phyloP scores from a whole-genome alignment of 2,329 filamentous ascomycete species.

The Diaporthe sp. region DNA sequence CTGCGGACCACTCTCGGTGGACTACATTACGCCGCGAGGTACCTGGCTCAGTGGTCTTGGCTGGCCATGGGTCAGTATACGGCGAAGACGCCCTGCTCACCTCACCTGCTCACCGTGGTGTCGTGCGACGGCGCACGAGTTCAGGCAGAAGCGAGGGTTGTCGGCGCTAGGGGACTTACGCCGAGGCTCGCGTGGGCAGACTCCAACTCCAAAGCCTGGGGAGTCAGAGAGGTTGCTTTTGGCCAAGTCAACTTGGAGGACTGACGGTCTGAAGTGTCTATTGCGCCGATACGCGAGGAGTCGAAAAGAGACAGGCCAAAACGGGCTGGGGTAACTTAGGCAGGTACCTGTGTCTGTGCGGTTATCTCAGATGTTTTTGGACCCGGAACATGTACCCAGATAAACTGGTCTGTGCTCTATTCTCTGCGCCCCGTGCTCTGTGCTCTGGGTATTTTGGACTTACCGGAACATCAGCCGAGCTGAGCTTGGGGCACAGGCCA shows the following conservation, averaged over 20 bases:
- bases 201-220: background rate
- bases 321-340: background rate
- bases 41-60: background rate
- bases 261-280: background rate
- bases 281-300: background rate
- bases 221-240: background rate
- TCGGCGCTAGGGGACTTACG: background rate
- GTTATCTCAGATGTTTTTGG: background rate
- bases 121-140: constrained; percentile 26
- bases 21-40: background rate
- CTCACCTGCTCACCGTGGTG: constrained; percentile 28
- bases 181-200: background rate
- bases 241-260: background rate
- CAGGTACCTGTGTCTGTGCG: constrained; percentile 8
- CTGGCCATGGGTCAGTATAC: background rate
- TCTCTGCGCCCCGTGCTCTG: background rate
- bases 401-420: background rate
- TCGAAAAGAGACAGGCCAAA: background rate
- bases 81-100: background rate
- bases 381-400: background rate
- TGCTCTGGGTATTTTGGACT: constrained; percentile 14
- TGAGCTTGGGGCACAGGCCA: constrained; percentile 31
- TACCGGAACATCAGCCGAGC: constrained; percentile 35
- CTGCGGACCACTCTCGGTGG: background rate
- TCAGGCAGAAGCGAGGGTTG: constrained; percentile 25